Evolutionary conservation across 441 rosid genomes (phyloP).

Genomic region (Erysimum cheiri): DNA sequence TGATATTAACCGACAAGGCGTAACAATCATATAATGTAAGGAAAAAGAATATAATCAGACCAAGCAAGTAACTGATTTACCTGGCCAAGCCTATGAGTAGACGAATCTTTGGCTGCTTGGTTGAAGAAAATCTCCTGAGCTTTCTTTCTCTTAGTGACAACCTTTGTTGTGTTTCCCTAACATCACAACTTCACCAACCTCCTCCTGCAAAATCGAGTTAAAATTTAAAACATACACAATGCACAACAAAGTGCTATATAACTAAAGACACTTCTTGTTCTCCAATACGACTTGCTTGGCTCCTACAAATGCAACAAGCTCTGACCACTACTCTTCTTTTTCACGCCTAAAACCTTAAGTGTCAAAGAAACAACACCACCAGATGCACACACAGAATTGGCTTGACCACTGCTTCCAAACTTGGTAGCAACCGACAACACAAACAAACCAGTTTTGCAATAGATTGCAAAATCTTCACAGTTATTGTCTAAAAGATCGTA

Average conservation of each 20-base stretch:
- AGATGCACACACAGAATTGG: constrained; percentile 60
- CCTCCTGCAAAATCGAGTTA: constrained; percentile 56
- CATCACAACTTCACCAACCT: constrained; percentile 58
- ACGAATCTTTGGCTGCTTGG: constrained; percentile 61
- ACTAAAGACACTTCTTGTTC: not conserved
- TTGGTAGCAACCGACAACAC: constrained; percentile 54
- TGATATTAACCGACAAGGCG: constrained; percentile 50
- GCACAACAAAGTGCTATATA: no score
- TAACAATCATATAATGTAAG: no score
- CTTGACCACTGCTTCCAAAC: constrained; percentile 80
- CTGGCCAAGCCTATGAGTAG: constrained; percentile 72
- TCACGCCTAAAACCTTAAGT: constrained; percentile 20
- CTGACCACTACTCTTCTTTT: constrained; percentile 14
- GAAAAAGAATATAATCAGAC: no score
- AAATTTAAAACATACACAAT: no score
- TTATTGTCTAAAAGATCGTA: constrained; percentile 73
- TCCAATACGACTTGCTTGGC: constrained; percentile 9
- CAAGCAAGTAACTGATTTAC: constrained; percentile 47
- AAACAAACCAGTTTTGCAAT: constrained; percentile 78
- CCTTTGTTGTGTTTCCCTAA: constrained; percentile 90
- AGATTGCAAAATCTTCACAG: constrained; percentile 88
- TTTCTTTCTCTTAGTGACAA: constrained; percentile 90
- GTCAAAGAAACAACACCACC: constrained; percentile 57
- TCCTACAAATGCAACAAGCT: constrained; percentile 45
- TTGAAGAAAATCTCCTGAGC: constrained; percentile 73